Percentiles rank a stretch among this genome's conserved stretches.
phyloP scores from a whole-genome alignment of 129 eudicot genomes.

The Chrysanthemum makinoi region DNA sequence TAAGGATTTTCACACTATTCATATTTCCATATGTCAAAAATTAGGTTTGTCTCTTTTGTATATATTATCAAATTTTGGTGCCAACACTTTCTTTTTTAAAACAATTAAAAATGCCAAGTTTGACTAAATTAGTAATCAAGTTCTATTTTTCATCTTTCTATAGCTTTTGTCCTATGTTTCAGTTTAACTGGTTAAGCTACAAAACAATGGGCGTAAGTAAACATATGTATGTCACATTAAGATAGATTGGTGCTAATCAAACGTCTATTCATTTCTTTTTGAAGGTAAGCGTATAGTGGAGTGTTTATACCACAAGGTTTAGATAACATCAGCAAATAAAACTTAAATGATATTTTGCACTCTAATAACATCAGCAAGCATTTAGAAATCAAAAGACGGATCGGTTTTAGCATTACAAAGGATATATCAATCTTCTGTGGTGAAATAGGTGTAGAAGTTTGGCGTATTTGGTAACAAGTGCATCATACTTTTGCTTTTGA shows the following conservation, averaged over 20 bases:
- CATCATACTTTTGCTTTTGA: no score
- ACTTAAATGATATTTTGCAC: no score
- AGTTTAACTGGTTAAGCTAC: not conserved
- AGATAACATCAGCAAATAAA: no score
- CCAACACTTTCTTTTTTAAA: not conserved
- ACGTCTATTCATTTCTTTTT: not conserved
- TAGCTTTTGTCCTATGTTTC: not conserved
- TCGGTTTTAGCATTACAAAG: no score
- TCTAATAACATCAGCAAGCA: no score
- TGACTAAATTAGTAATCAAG: slow-evolving; percentile 12
- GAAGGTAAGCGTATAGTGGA: not conserved
- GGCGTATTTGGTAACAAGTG: no score
- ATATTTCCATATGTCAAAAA: slow-evolving; percentile 23
- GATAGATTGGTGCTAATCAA: not conserved
- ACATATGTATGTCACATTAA: slow-evolving; percentile 5
- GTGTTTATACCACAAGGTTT: no score
- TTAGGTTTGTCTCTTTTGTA: slow-evolving; percentile 26
- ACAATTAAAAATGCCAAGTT: not conserved
- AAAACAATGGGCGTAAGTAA: not conserved
- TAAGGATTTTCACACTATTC: slow-evolving; percentile 5
- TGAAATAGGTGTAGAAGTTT: no score
- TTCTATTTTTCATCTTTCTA: not conserved
- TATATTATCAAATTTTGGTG: not conserved
- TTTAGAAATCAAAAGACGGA: no score
- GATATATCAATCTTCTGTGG: no score